Conservation (phyloP, 768 basidiomycete species). For the Rubroboletus satanas region DNA sequence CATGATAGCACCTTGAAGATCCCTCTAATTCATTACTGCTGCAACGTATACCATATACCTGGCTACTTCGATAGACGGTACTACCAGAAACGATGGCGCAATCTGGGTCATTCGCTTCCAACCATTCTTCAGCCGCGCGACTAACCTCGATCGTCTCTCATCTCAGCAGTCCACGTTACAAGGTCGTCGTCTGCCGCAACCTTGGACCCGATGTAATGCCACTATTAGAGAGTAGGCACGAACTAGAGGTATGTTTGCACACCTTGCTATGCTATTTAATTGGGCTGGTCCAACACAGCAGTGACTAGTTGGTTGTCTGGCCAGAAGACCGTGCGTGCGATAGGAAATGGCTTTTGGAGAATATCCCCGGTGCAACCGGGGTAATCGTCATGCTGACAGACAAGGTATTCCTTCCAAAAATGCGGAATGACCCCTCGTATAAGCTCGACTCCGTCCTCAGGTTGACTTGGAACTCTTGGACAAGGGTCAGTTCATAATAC, state of each 20-base stretch:
- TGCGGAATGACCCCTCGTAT: not conserved
- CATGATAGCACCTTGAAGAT: not conserved
- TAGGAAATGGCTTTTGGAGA: conserved; percentile 69
- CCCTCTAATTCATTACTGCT: not conserved
- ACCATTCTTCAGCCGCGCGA: conserved; percentile 7
- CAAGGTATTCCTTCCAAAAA: conserved; percentile 46
- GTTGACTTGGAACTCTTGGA: conserved; percentile 61
- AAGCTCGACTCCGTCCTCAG: conserved; percentile 34
- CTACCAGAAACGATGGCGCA: conserved; percentile 18
- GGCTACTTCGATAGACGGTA: not conserved
- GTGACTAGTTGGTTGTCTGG: conserved; percentile 46
- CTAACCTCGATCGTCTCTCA: conserved; percentile 27
- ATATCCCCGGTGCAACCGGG: conserved; percentile 63
- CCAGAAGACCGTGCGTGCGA: conserved; percentile 53
- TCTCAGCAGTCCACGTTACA: conserved; percentile 27
- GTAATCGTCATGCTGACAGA: conserved; percentile 66
- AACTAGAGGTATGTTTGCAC: conserved; percentile 47
- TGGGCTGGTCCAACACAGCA: not conserved
- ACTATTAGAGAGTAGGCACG: conserved; percentile 43
- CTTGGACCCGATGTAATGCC: conserved; percentile 65
- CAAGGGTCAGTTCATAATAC: conserved; percentile 30
- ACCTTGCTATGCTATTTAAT: not conserved
- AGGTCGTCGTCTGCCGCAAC: conserved; percentile 56
- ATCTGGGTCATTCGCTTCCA: conserved; percentile 25
- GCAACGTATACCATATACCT: not conserved